Base-by-base conservation (phyloP, 768 basidiomycete species). In the Astraeus odoratus region DNA sequence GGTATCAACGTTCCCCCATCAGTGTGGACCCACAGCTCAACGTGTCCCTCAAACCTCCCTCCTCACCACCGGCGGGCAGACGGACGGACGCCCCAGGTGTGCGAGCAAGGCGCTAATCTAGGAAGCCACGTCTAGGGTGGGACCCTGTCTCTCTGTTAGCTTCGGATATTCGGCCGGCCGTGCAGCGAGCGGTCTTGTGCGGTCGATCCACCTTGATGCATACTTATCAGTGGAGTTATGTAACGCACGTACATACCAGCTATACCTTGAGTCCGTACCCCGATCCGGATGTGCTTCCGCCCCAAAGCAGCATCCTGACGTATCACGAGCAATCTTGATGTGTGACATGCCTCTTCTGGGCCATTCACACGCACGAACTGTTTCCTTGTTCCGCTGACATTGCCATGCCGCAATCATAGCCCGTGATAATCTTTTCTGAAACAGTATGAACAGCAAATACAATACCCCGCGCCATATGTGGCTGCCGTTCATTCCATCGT, bases 1-100 rank as follows among this genome's bases (percentile, higher is more conserved):
- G 26, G 39, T 27, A 41, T 41, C 25, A 41, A 24, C 39, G 26
- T 29, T n/a, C 39, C 20, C 26, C 39, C 39, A 41, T 29, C 25
- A 41, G n/a, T 13, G 22, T 9, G 16, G 26, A 41, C 25, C 4
- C 24, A 27, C 8, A 20, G 13, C 13, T 22, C 18, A 13, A 9
- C 19, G 34, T 35, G 34, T 19, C 34, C n/a, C n/a, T n/a, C n/a
- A n/a, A n/a, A n/a, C n/a, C n/a, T n/a, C n/a, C n/a, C n/a, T n/a
- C n/a, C n/a, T n/a, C n/a, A n/a, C n/a, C n/a, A n/a, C n/a, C n/a
- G n/a, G n/a, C n/a, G n/a, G n/a, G n/a, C n/a, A n/a, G n/a, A n/a
- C n/a, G n/a, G n/a, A n/a, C n/a, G n/a, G n/a, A n/a, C n/a, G n/a
- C n/a, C n/a, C n/a, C n/a, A n/a, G n/a, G n/a, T n/a, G n/a, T n/a